Evolutionary conservation across 495 filamentous ascomycete species (phyloP).

Genomic region (Apodospora peruviana): DNA sequence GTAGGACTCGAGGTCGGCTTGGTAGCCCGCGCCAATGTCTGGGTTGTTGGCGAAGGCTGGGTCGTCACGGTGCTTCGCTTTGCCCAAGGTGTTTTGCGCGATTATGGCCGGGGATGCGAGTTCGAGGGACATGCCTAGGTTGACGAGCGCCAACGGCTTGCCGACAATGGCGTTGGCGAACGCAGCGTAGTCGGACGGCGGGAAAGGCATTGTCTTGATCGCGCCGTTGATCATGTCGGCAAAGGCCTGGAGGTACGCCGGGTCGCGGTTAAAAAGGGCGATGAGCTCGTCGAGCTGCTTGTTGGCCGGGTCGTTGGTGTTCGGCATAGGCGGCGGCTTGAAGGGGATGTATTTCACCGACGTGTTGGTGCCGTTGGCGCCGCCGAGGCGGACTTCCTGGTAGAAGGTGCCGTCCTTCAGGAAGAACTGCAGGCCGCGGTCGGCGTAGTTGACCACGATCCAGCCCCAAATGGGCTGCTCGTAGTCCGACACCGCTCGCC

Average conservation of each 20-base stretch:
- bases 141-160: constrained; percentile 35
- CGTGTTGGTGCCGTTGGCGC: constrained; percentile 8
- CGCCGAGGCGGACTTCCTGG: constrained; percentile 40
- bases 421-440: constrained; percentile 47
- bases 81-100: constrained; percentile 2
- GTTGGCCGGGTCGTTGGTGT: constrained; percentile 2
- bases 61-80: constrained; percentile 9
- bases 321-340: constrained; percentile 7
- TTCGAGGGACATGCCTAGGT: constrained; percentile 34
- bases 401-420: constrained; percentile 45
- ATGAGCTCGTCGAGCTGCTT: constrained; percentile 34
- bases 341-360: constrained; percentile 33
- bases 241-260: constrained; percentile 32
- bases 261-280: constrained; percentile 11
- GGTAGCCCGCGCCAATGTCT: not conserved
- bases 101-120: constrained; percentile 15
- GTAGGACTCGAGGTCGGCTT: constrained; percentile 11
- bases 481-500: constrained; percentile 28
- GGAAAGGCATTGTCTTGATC: not conserved
- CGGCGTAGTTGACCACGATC: constrained; percentile 46
- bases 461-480: constrained; percentile 53
- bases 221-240: constrained; percentile 28
- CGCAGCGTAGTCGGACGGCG: constrained; percentile 2
- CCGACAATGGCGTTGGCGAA: constrained; percentile 26
- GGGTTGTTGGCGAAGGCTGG: not conserved